Evolutionary conservation across 164 flowering plant species (phyloP), one percentile per base, ranked within the genome.

Genomic region (grape (Vitis vinifera)): DNA sequence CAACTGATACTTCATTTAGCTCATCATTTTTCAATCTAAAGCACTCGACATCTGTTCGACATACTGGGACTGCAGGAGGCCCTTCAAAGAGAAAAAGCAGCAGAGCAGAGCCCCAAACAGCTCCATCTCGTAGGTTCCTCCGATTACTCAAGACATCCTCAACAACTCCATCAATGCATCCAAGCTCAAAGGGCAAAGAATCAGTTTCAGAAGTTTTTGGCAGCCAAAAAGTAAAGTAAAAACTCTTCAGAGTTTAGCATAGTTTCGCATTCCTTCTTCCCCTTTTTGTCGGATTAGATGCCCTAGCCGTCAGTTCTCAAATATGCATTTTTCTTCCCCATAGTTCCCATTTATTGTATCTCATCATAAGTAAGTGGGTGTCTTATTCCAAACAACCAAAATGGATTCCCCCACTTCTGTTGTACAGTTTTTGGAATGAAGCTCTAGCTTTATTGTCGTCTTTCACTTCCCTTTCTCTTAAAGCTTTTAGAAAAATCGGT

Each of bases 61-160:
- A 79, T 12, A 13, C 68, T 16, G 69, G 72, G 19, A 57, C 83
- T 13, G 50, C 66, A 55, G 84, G 76, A 10, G 86, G 82, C 1
- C 63, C 87, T 63, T 84, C 86, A 63, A 83, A 75, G 74, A 83
- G 73, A 73, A 84, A 79, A 81, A 30, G 68, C 51, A 68, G 51
- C 52, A 79, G 78, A 72, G 82, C 75, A 55, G 85, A 84, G 59
- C 77, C 79, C 56, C 82, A 74, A 6, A 67, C 61, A 74, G 83
- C 88, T 59, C 80, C 89, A 6, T 71, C 90, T 23, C 71, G 87
- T 30, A 81, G 71, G 27, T 78, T 84, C 65, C 65, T 84, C 51
- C 82, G 77, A 16, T 66, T 85, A 15, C 79, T 88, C 55, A 82
- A 76, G 72, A 88, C 89, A 15, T 77, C 89, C 51, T 66, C 90